Percentiles rank a stretch among this genome's conserved stretches.
These are phyloP conservation scores for Monilinia polystroma DNA, from an alignment of 2,329 filamentous ascomycete species.

Conservation along the genomic window DNA sequence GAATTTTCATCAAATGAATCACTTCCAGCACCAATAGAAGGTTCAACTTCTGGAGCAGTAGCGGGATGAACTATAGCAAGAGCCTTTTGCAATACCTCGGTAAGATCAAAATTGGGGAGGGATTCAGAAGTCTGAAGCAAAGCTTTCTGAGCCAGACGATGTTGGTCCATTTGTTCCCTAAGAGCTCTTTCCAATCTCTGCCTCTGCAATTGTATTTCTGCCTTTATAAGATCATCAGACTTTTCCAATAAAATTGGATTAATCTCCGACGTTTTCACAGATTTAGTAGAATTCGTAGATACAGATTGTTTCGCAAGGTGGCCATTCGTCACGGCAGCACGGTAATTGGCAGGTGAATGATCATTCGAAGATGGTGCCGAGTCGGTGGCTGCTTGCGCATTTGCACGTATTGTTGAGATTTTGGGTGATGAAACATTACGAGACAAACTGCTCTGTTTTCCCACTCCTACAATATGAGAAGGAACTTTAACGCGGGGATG, in stretches of 20 bases:
- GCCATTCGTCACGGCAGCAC: conserved; percentile 37
- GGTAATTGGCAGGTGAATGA: conserved; percentile 34
- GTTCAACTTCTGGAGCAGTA: conserved; percentile 56
- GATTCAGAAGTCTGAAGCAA: conserved; percentile 49
- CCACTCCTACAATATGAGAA: conserved; percentile 42
- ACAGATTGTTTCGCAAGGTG: conserved; percentile 30
- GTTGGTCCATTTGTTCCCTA: conserved; percentile 73
- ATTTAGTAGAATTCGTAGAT: conserved; percentile 34
- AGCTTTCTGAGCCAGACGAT: conserved; percentile 47
- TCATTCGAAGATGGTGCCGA: conserved; percentile 31
- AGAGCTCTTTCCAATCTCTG: conserved; percentile 76
- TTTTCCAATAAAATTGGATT: conserved; percentile 84
- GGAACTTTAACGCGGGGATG: conserved; percentile 63
- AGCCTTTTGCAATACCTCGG: conserved; percentile 70
- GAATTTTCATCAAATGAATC: conserved; percentile 92
- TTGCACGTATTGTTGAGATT: conserved; percentile 32
- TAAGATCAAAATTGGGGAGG: conserved; percentile 65
- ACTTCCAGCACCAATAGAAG: conserved; percentile 58
- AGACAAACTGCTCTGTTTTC: conserved; percentile 33
- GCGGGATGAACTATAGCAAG: conserved; percentile 67
- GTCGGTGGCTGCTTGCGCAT: conserved; percentile 29
- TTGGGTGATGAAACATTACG: conserved; percentile 33
- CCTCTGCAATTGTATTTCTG: conserved; percentile 76
- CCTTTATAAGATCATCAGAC: conserved; percentile 78
- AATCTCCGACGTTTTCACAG: conserved; percentile 61